These are phyloP conservation scores for Trichomonascaceae sp. DNA, from an alignment of 1,139 yeast species.

Conservation along the genomic window DNA sequence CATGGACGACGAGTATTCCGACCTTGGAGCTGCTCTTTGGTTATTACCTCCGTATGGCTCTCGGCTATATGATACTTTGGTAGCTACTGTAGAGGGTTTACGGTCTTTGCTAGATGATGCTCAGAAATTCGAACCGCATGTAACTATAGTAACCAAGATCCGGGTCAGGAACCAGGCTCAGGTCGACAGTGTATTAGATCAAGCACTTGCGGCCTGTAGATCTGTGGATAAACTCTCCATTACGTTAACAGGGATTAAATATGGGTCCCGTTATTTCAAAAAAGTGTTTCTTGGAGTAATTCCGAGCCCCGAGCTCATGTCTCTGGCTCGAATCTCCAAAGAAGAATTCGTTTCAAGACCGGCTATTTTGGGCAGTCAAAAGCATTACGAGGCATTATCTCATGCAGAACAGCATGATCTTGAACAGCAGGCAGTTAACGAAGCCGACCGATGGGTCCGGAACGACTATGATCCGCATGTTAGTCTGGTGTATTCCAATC, in stretches of 20 bases:
- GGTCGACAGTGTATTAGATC: slow-evolving; percentile 55
- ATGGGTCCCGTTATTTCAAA: slow-evolving; percentile 45
- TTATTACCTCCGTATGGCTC: slow-evolving; percentile 59
- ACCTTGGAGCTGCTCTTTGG: slow-evolving; percentile 57
- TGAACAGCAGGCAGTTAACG: slow-evolving; percentile 23
- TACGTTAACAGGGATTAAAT: slow-evolving; percentile 27
- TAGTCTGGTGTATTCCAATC: slow-evolving; percentile 62
- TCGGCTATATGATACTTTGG: slow-evolving; percentile 50
- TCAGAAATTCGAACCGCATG: slow-evolving; percentile 65
- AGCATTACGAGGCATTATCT: slow-evolving; percentile 25
- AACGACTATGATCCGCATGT: slow-evolving; percentile 66
- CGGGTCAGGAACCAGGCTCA: slow-evolving; percentile 40
- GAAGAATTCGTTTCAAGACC: slow-evolving; percentile 54
- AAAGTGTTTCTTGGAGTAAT: slow-evolving; percentile 58
- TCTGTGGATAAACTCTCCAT: slow-evolving; percentile 32
- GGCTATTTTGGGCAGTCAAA: slow-evolving; percentile 25
- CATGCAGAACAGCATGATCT: slow-evolving; percentile 22
- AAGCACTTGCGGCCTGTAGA: slow-evolving; percentile 58
- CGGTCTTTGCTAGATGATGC: slow-evolving; percentile 68
- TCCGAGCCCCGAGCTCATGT: slow-evolving; percentile 51
- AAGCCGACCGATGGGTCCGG: slow-evolving; percentile 48
- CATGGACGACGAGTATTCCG: background rate
- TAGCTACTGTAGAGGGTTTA: slow-evolving; percentile 57
- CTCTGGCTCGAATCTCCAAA: slow-evolving; percentile 63
- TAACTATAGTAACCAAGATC: slow-evolving; percentile 64